These are phyloP conservation scores for Houttuynia cordata DNA, from an alignment of 164 flowering plant species.

Conservation along the genomic window DNA sequence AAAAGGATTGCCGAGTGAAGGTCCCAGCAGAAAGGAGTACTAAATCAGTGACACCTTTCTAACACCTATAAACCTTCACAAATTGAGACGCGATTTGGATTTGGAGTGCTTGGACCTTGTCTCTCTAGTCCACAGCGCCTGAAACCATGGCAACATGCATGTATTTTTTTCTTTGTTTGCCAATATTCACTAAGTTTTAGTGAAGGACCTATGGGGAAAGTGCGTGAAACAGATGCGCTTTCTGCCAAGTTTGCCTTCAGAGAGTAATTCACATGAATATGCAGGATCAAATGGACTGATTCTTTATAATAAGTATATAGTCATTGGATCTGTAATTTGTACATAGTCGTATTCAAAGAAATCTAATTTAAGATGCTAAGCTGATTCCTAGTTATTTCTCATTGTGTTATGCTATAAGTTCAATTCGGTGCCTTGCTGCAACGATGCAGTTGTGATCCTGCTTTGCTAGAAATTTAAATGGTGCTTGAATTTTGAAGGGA, in stretches of 20 bases:
- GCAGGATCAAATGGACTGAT: background rate
- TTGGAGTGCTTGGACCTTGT: background rate
- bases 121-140: background rate
- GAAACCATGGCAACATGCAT: background rate
- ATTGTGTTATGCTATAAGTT: too few relatives aligned
- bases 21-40: background rate
- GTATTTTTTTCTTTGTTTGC: too few relatives aligned
- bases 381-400: too few relatives aligned
- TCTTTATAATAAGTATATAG: background rate
- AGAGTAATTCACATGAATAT: background rate
- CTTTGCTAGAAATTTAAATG: too few relatives aligned
- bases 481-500: too few relatives aligned
- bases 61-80: background rate
- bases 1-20: background rate
- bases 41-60: background rate
- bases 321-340: background rate
- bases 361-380: too few relatives aligned
- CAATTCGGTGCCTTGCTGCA: too few relatives aligned
- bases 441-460: too few relatives aligned
- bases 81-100: background rate
- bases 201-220: constrained; percentile 4
- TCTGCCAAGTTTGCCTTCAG: constrained; percentile 3
- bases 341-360: background rate
- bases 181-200: background rate
- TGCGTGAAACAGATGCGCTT: background rate